Evolutionary conservation across 257 asterid species (phyloP).

Genomic region (Salvia hispanica): DNA sequence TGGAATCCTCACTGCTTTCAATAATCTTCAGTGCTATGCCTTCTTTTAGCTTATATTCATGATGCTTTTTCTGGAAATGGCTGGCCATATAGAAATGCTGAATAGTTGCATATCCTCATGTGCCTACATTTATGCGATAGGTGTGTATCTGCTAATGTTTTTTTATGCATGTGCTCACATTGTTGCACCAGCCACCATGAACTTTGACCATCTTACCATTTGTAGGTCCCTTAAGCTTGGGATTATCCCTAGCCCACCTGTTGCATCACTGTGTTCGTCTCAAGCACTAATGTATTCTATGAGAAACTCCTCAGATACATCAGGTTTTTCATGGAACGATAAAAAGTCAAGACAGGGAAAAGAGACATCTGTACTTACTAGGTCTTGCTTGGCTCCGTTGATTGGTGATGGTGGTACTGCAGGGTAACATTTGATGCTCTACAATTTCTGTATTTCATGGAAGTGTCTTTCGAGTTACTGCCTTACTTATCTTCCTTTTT

Average conservation of each 20-base stretch:
- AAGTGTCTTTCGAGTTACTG: not conserved
- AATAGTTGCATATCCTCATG: constrained; percentile 4
- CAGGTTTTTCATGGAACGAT: constrained; percentile 71
- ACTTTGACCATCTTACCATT: constrained; percentile 16
- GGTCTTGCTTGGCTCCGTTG: constrained; percentile 80
- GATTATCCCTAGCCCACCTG: constrained; percentile 50
- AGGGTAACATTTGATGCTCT: constrained; percentile 54
- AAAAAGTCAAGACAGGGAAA: constrained; percentile 73
- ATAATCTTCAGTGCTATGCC: not conserved
- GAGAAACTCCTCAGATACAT: constrained; percentile 62
- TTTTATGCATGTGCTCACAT: constrained; percentile 13
- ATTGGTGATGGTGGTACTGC: constrained; percentile 63
- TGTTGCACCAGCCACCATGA: constrained; percentile 9
- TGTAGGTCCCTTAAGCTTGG: constrained; percentile 87
- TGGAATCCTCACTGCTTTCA: constrained; percentile 11
- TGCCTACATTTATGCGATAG: constrained; percentile 12
- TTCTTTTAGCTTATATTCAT: not conserved
- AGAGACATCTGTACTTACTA: constrained; percentile 59
- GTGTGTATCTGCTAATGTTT: constrained; percentile 12
- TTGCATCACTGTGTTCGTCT: constrained; percentile 47
- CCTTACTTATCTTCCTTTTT: constrained; percentile 11
- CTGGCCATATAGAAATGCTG: constrained; percentile 18
- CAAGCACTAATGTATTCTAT: constrained; percentile 47
- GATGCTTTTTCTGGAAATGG: constrained; percentile 5
- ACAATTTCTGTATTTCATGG: constrained; percentile 10